Evolutionary conservation across 2,329 filamentous ascomycete genomes (phyloP), one percentile per base, ranked within the genome.

Genomic region (Xylariaceae sp.): DNA sequence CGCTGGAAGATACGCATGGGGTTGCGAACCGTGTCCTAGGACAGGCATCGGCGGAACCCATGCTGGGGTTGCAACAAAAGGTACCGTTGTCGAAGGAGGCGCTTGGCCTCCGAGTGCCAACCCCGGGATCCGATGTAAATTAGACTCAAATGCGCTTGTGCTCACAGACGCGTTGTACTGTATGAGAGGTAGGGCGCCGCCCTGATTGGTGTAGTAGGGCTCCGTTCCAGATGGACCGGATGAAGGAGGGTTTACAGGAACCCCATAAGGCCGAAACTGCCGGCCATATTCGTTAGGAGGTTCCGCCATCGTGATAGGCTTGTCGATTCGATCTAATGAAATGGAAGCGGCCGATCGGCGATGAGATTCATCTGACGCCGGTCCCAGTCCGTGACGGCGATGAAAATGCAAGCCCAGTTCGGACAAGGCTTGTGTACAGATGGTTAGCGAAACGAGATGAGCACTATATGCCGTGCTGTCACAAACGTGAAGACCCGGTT

Each of bases 91-190:
- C 23, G 63, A 48, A 17, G 64, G 55, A 41, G 65, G 41, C 17
- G 67, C 51, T 3, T 67, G 56, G 3, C 60, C 67, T 2, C 68
- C 67, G 57, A 75, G 69, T 4, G 74, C 73, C n/a, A 78, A 66
- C 4, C 74, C 76, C 17, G 75, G 72, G n/a, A 76, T 75, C 13
- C 65, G 70, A 15, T 60, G 72, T 2, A 73, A 67, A 61, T 78
- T 78, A 56, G 74, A 71, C 15, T 72, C 66, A 58, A 72, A 78
- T 0, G 76, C 72, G 44, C 64, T 69, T 1, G 76, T 72, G 41
- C 64, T 70, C 52, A 76, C 73, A 8, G 71, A 62, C 8, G 66
- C 60, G 9, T 64, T 62, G 41, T 70, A 72, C 57, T 73, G 72
- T 52, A 55, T 58, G 5, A 63, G 56, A 3, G 63, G 17, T 10